These are phyloP conservation scores for Pneumocystis wakefieldiae DNA, from an alignment of 1,139 yeast species.

Conservation along the genomic window DNA sequence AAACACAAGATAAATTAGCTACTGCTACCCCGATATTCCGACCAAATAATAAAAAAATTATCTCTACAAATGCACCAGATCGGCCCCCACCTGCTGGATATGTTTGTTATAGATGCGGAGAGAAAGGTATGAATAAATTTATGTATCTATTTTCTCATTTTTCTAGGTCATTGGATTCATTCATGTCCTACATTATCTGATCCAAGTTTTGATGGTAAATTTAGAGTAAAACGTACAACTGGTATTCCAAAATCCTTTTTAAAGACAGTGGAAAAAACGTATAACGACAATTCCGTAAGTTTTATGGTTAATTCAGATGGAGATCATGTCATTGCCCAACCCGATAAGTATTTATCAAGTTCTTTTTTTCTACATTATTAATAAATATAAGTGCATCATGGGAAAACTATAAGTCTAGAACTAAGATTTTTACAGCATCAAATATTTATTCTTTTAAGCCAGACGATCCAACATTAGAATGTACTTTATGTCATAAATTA, in stretches of 20 bases:
- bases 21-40: slow-evolving; percentile 29
- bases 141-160: neutral
- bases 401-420: slow-evolving; percentile 49
- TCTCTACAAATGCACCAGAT: slow-evolving; percentile 29
- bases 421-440: slow-evolving; percentile 28
- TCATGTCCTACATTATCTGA: slow-evolving; percentile 90
- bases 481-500: slow-evolving; percentile 46
- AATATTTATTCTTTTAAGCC: slow-evolving; percentile 35
- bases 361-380: neutral
- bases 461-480: slow-evolving; percentile 45
- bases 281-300: slow-evolving; percentile 33
- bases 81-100: slow-evolving; percentile 91
- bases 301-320: slow-evolving; percentile 90
- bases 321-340: slow-evolving; percentile 84
- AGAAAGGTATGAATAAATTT: slow-evolving; percentile 35
- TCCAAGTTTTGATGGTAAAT: slow-evolving; percentile 81
- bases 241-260: slow-evolving; percentile 94
- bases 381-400: slow-evolving; percentile 43
- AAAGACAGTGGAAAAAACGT: slow-evolving; percentile 59
- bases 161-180: slow-evolving; percentile 67
- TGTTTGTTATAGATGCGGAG: slow-evolving; percentile 92
- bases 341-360: slow-evolving; percentile 38
- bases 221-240: slow-evolving; percentile 71
- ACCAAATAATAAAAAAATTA: slow-evolving; percentile 15
- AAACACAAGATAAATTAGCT: slow-evolving; percentile 82